Percentiles rank a stretch among this genome's conserved stretches.
These are phyloP conservation scores for Russula earlei DNA, from an alignment of 768 basidiomycete species.

Conservation along the genomic window DNA sequence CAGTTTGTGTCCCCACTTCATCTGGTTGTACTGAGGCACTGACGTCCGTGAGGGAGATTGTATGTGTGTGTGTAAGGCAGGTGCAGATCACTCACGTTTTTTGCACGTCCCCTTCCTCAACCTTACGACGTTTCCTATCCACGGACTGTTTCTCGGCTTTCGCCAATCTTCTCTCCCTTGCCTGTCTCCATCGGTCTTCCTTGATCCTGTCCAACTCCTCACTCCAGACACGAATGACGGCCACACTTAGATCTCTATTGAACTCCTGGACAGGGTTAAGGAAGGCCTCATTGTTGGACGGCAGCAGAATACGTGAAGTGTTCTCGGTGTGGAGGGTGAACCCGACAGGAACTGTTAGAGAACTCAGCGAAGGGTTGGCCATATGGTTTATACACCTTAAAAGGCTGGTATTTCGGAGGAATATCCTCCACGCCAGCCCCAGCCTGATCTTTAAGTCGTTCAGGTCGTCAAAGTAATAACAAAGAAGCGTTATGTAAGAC, in stretches of 20 bases:
- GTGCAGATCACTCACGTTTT: background rate
- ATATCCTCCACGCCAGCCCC: background rate
- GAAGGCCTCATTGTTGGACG: slow-evolving; percentile 74
- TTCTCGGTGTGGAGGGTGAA: slow-evolving; percentile 77
- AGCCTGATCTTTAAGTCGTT: background rate
- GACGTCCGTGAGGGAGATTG: background rate
- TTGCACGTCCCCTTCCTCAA: background rate
- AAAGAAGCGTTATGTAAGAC: background rate
- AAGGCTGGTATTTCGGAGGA: background rate
- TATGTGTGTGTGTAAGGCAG: background rate
- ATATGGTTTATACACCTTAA: background rate
- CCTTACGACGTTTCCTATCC: slow-evolving; percentile 18
- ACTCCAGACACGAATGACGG: slow-evolving; percentile 85
- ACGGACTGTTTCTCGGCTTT: slow-evolving; percentile 24
- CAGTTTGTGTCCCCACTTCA: background rate
- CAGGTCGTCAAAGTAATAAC: background rate
- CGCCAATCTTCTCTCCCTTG: slow-evolving; percentile 40
- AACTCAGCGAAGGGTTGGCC: background rate
- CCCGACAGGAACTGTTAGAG: slow-evolving; percentile 50
- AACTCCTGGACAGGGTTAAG: slow-evolving; percentile 97
- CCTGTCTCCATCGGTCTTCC: slow-evolving; percentile 47
- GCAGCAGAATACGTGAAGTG: slow-evolving; percentile 69
- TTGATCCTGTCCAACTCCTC: slow-evolving; percentile 58
- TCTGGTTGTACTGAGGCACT: slow-evolving; percentile 5
- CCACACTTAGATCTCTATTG: slow-evolving; percentile 89